Evolutionary conservation across 1,284 basidiomycete species (phyloP).

Genomic region (Cystobasidium slooffiae): DNA sequence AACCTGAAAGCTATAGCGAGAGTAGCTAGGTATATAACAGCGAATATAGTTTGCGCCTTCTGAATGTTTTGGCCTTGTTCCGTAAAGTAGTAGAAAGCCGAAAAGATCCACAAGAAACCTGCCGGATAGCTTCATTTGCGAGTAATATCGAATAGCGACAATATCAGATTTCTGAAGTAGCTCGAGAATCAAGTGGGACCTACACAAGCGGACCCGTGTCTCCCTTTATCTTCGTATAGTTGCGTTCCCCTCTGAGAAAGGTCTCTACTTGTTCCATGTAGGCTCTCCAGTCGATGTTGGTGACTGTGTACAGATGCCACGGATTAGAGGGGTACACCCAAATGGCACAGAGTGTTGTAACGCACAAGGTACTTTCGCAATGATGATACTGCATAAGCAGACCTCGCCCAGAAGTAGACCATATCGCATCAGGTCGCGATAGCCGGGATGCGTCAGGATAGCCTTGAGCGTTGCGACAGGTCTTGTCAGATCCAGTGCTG

Average conservation of each 20-base stretch:
- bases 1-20: conserved; percentile 62
- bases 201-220: conserved; percentile 69
- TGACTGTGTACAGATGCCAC: conserved; percentile 56
- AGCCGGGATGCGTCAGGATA: conserved; percentile 4
- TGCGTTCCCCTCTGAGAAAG: conserved; percentile 78
- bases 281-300: conserved; percentile 98
- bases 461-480: background rate
- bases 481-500: background rate
- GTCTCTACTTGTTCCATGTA: conserved; percentile 85
- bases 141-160: background rate
- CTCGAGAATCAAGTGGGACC: conserved; percentile 84
- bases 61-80: conserved; percentile 67
- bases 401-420: conserved; percentile 6
- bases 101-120: conserved; percentile 84
- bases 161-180: conserved; percentile 59
- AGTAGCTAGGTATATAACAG: conserved; percentile 69
- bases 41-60: conserved; percentile 79
- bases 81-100: conserved; percentile 71
- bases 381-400: background rate
- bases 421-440: conserved; percentile 8
- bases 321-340: too few species aligned
- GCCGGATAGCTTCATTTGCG: conserved; percentile 74
- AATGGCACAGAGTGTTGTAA: background rate
- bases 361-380: conserved; percentile 18
- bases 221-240: conserved; percentile 83